These are phyloP conservation scores for Dendrobium nobile DNA, from an alignment of 106 monocot genomes.

Conservation along the genomic window DNA sequence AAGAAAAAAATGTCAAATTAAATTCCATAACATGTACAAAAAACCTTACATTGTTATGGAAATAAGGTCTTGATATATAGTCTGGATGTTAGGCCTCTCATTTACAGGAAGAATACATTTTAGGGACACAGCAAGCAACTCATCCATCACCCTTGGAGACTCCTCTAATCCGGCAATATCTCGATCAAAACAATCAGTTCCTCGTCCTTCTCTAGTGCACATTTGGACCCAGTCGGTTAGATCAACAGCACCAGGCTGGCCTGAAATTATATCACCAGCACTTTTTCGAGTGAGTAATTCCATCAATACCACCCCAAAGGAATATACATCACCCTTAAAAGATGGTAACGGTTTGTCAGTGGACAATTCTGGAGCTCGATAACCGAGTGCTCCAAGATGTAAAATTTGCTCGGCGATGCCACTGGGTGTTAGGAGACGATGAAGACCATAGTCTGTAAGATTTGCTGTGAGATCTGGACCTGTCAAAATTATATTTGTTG, in stretches of 20 bases:
- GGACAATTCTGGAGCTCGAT: slow-evolving; percentile 69
- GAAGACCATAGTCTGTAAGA: slow-evolving; percentile 67
- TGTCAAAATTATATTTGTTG: slow-evolving; percentile 69
- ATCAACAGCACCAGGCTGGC: slow-evolving; percentile 76
- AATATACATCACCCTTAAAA: slow-evolving; percentile 75
- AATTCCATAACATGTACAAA: slow-evolving; percentile 16
- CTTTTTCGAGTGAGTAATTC: slow-evolving; percentile 75
- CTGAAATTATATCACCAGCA: slow-evolving; percentile 87
- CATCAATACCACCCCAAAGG: slow-evolving; percentile 80
- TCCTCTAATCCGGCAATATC: slow-evolving; percentile 74
- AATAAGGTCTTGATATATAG: slow-evolving; percentile 63
- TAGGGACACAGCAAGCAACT: slow-evolving; percentile 61
- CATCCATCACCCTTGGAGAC: slow-evolving; percentile 64
- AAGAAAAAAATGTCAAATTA: slow-evolving; percentile 7
- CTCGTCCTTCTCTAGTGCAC: slow-evolving; percentile 72
- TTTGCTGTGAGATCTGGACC: slow-evolving; percentile 54
- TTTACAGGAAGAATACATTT: slow-evolving; percentile 79
- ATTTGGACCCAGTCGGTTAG: slow-evolving; percentile 86
- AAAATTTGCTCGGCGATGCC: slow-evolving; percentile 61
- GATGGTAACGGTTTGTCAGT: slow-evolving; percentile 43
- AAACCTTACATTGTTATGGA: slow-evolving; percentile 62
- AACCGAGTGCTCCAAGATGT: slow-evolving; percentile 78
- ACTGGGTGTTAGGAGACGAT: slow-evolving; percentile 58
- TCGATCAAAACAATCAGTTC: slow-evolving; percentile 71
- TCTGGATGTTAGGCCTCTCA: slow-evolving; percentile 89